Conservation (phyloP, 2,329 filamentous ascomycete species). For the Clonostachys rosea region DNA sequence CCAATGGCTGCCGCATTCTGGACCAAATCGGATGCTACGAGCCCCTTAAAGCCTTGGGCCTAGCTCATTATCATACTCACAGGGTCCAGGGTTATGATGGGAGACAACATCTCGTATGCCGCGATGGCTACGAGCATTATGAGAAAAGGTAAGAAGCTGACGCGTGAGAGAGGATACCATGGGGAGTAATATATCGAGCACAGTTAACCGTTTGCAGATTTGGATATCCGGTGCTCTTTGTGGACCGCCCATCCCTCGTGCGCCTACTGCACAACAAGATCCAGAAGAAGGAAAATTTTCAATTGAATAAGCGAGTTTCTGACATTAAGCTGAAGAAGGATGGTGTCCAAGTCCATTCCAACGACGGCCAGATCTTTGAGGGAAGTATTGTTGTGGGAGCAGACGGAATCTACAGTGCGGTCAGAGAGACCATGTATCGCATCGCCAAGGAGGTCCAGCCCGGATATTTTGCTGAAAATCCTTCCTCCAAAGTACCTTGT, state of each 20-base stretch:
- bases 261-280: slow-evolving; percentile 22
- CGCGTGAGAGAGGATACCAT: background rate
- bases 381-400: background rate
- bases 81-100: background rate
- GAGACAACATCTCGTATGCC: background rate
- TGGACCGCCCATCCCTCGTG: slow-evolving; percentile 26
- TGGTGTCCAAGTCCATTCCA: slow-evolving; percentile 14
- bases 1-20: slow-evolving; percentile 37
- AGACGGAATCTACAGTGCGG: background rate
- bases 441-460: slow-evolving; percentile 12
- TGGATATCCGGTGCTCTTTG: slow-evolving; percentile 21
- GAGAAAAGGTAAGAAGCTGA: background rate
- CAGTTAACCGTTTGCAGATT: slow-evolving; percentile 4
- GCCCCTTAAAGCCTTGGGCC: background rate
- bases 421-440: background rate
- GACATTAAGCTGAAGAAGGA: slow-evolving; percentile 3
- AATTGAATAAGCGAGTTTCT: slow-evolving; percentile 6
- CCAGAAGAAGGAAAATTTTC: slow-evolving; percentile 14
- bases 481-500: slow-evolving; percentile 12
- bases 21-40: slow-evolving; percentile 29
- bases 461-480: slow-evolving; percentile 10
- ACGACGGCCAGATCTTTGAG: background rate
- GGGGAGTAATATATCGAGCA: background rate
- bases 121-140: background rate
- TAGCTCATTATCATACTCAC: background rate